A percentile compares a stretch with the other conserved stretches of the same genome.
These are phyloP conservation scores for Marasmius fiardii DNA, from an alignment of 1,284 basidiomycete species.

Conservation along the genomic window DNA sequence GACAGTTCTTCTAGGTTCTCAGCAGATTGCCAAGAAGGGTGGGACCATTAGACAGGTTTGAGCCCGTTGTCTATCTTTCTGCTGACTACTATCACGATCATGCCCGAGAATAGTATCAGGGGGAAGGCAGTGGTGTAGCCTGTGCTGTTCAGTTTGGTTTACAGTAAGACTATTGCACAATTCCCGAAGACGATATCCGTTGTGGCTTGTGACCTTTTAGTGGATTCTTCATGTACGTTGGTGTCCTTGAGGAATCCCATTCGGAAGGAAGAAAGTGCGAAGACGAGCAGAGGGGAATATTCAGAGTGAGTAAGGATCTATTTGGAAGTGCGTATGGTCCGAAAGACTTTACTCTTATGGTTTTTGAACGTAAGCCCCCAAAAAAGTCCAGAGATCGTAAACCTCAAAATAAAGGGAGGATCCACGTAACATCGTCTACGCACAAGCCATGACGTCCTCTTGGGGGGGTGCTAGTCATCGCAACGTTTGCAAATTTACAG, in stretches of 20 bases:
- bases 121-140: conserved; percentile 54
- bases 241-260: conserved; percentile 49
- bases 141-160: conserved; percentile 65
- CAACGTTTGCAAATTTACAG: no score
- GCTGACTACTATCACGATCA: conserved; percentile 38
- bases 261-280: conserved; percentile 12
- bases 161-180: conserved; percentile 59
- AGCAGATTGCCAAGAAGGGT: neutral
- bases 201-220: conserved; percentile 46
- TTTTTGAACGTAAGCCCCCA: no score
- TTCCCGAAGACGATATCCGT: conserved; percentile 71
- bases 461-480: no score
- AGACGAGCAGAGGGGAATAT: conserved; percentile 47
- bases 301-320: conserved; percentile 54
- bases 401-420: no score
- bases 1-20: conserved; percentile 12
- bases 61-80: conserved; percentile 53
- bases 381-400: no score
- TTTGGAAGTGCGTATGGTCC: conserved; percentile 11
- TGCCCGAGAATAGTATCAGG: conserved; percentile 25
- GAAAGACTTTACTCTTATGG: no score
- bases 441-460: no score
- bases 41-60: conserved; percentile 30
- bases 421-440: no score
- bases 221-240: conserved; percentile 44